Evolutionary conservation across 78 protist species (phyloP), one percentile per base, ranked within the genome.

Genomic region (Speleostelium caveatum): DNA sequence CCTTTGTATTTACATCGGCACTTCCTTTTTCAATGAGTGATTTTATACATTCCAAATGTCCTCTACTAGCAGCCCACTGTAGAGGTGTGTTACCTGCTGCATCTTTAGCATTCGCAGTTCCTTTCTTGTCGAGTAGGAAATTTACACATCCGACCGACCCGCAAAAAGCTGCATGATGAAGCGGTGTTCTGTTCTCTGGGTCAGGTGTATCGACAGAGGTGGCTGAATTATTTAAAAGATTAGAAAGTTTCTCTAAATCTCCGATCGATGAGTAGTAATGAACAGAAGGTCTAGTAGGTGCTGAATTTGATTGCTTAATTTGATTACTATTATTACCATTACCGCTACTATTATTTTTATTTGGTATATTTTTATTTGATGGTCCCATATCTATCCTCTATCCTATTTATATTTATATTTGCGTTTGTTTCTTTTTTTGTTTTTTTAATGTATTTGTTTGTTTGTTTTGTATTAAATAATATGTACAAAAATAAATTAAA

Each of bases 91-190:
- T 83, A 17, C 72, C 72, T 26, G 75, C 91, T 3, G 74, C 22
- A 58, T 83, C 91, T n/a, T 69, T 56, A 42, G 56, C 53, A 62
- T 67, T 61, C 21, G 79, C 74, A 32, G 63, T 69, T 38, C 71
- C 91, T 45, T 83, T 83, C 36, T 83, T 83, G 3, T 83, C 91
- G 0, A 83, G n/a, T 26, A 83, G 51, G 42, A 83, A 83, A 14
- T 59, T 63, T 3, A 83, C 91, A 69, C 91, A 83, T 28, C 72
- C 35, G 21, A 75, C 67, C 45, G 91, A 83, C 59, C 91, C 91
- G 60, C 91, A 73, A 59, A 68, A 83, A 2, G 91, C 91, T 41
- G 91, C 91, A 45, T 83, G 91, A 59, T 83, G 91, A 21, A 83
- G 55, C 8, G 91, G 79, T 69, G 91, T 83, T 38, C 91, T 61